phyloP scores from a whole-genome alignment of 495 filamentous ascomycete genomes.

The Cenococcum geophilum region DNA sequence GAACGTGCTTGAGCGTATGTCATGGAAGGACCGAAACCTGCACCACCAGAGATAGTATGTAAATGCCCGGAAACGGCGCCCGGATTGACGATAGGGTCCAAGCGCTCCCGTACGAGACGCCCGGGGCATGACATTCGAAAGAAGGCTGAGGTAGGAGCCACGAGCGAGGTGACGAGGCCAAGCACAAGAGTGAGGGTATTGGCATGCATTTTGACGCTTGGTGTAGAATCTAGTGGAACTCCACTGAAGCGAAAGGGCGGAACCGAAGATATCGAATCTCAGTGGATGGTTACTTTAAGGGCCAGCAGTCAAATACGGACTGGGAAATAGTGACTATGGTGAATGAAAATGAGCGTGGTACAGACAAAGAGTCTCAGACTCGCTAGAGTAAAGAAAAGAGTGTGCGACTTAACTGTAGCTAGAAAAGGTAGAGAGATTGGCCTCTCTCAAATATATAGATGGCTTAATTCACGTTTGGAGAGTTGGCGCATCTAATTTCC shows the following conservation, averaged over 20 bases:
- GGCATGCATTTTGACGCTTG: slow-evolving; percentile 7
- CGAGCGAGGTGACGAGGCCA: slow-evolving; percentile 22
- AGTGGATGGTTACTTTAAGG: neutral
- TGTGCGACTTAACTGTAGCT: slow-evolving; percentile 5
- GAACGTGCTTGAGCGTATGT: slow-evolving; percentile 50
- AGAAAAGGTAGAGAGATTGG: neutral
- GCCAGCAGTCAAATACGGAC: slow-evolving; percentile 9
- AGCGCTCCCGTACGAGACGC: slow-evolving; percentile 50
- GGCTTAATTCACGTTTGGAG: neutral
- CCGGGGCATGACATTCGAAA: slow-evolving; percentile 37
- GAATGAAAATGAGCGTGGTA: slow-evolving; percentile 1
- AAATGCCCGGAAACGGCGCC: slow-evolving; percentile 56
- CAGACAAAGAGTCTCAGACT: slow-evolving; percentile 10
- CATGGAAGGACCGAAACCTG: slow-evolving; percentile 59
- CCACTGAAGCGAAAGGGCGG: neutral
- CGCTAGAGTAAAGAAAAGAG: slow-evolving; percentile 2
- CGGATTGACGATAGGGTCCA: slow-evolving; percentile 66
- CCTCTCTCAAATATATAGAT: neutral
- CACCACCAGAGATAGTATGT: slow-evolving; percentile 73
- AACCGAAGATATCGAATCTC: slow-evolving; percentile 6
- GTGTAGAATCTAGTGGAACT: no score
- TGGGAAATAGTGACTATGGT: neutral
- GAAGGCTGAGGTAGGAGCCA: slow-evolving; percentile 33
- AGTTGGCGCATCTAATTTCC: neutral
- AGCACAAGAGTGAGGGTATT: slow-evolving; percentile 16